Percentiles rank a stretch among this genome's conserved stretches.
These are phyloP conservation scores for baker's yeast (Saccharomyces cerevisiae) DNA, from an alignment of 805 yeast species.

Conservation along the genomic window DNA sequence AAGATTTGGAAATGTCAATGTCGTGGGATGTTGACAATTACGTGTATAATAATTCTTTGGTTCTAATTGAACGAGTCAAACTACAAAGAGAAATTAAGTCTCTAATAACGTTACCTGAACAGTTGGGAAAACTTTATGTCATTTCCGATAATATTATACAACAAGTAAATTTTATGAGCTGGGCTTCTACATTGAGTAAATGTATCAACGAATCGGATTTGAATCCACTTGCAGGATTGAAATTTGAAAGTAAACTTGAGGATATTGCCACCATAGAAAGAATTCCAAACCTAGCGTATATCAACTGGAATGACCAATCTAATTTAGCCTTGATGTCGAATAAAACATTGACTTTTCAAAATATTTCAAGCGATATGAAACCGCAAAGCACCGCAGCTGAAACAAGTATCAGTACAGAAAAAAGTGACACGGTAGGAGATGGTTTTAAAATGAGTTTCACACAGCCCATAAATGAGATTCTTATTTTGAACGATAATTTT, in stretches of 20 bases:
- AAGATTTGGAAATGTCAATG: conserved; percentile 32
- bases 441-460: conserved; percentile 8
- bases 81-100: conserved; percentile 4
- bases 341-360: neutral
- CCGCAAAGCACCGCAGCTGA: neutral
- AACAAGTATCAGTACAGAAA: neutral
- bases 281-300: neutral
- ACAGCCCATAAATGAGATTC: conserved; percentile 20
- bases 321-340: neutral
- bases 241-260: conserved; percentile 10
- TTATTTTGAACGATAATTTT: conserved; percentile 9
- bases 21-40: conserved; percentile 27
- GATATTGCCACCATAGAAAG: neutral
- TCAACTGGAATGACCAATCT: neutral
- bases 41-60: conserved; percentile 21
- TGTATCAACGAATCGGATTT: conserved; percentile 16
- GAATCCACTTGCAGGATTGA: conserved; percentile 5
- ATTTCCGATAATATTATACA: neutral
- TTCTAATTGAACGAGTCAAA: conserved; percentile 14
- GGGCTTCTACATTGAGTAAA: conserved; percentile 15
- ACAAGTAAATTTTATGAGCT: conserved; percentile 11
- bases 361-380: neutral
- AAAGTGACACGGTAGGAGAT: neutral
- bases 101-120: neutral
- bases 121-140: conserved; percentile 6